These are phyloP conservation scores for Sarcodon aspratus DNA, from an alignment of 768 basidiomycete genomes.

Conservation along the genomic window DNA sequence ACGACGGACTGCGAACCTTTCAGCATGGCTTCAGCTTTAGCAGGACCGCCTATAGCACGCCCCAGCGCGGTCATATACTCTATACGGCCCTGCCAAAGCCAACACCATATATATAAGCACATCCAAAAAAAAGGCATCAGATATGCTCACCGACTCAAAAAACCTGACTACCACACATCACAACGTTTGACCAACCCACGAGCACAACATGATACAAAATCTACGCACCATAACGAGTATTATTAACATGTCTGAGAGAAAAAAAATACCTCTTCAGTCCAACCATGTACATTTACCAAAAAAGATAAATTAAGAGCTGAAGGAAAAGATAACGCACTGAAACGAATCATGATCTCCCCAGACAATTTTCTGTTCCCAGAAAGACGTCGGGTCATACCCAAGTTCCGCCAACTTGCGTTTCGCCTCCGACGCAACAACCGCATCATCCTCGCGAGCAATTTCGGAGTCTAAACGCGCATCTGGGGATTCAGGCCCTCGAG, in stretches of 20 bases:
- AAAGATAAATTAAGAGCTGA: not conserved
- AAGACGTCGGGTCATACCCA: slow-evolving; percentile 53
- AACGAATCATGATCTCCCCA: slow-evolving; percentile 79
- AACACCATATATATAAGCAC: slow-evolving; percentile 46
- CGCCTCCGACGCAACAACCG: slow-evolving; percentile 24
- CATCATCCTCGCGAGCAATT: not conserved
- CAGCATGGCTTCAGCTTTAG: slow-evolving; percentile 44
- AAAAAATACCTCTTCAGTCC: not conserved
- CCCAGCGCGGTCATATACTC: slow-evolving; percentile 54
- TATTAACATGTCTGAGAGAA: slow-evolving; percentile 58
- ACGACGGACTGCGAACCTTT: no score
- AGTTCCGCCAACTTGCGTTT: slow-evolving; percentile 27
- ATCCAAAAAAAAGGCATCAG: not conserved
- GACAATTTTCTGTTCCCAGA: slow-evolving; percentile 67
- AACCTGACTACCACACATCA: not conserved
- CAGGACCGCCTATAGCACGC: slow-evolving; percentile 44
- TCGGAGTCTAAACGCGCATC: slow-evolving; percentile 21
- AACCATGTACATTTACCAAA: not conserved
- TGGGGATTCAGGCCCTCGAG: slow-evolving; percentile 47
- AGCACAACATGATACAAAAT: not conserved
- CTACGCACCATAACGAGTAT: slow-evolving; percentile 55
- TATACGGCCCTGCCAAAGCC: slow-evolving; percentile 61
- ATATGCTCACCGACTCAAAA: not conserved
- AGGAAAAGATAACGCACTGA: slow-evolving; percentile 34
- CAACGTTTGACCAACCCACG: not conserved